Evolutionary conservation across 2,329 filamentous ascomycete species (phyloP), one percentile per base, ranked within the genome.

Genomic region (Knufia petricola): DNA sequence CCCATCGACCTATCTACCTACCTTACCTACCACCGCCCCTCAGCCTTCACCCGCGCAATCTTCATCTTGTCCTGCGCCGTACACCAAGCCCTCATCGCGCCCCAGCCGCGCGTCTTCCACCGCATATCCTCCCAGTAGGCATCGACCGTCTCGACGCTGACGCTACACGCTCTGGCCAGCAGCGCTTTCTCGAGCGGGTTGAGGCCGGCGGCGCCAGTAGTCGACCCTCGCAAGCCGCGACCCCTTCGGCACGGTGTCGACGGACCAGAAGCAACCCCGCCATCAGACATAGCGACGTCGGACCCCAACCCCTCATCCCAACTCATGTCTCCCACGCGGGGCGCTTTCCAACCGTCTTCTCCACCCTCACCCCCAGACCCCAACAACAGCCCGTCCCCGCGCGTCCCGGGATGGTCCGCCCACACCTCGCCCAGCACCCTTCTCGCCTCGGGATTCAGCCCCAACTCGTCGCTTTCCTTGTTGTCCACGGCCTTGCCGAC

Each of bases 1-100:
- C n/a, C n/a, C n/a, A n/a, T n/a, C n/a, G n/a, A n/a, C n/a, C n/a
- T n/a, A n/a, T n/a, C n/a, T n/a, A n/a, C n/a, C n/a, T n/a, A n/a
- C n/a, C n/a, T n/a, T n/a, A n/a, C n/a, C n/a, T n/a, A 48, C 37
- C 37, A 48, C 37, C 46, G n/a, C 30, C 46, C 46, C 36, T 48
- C 46, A 3, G 10, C 26, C 46, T 36, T 41, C 4, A 34, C 46
- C 30, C 24, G 41, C 19, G 20, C 19, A 28, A 48, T 26, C 20
- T 17, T 40, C 36, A 19, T 30, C 26, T 15, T 15, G 21, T 28
- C 24, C 38, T 20, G n/a, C 12, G 38, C 38, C 21, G 13, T 13
- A 41, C 46, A 41, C 46, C 46, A 48, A 8, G 13, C 17, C 36
- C 42, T 41, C 37, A 42, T 41, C 9, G 36, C 46, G 10, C 13